Evolutionary conservation across 106 monocot genomes (phyloP).

Genomic region (Agapanthus africanus): DNA sequence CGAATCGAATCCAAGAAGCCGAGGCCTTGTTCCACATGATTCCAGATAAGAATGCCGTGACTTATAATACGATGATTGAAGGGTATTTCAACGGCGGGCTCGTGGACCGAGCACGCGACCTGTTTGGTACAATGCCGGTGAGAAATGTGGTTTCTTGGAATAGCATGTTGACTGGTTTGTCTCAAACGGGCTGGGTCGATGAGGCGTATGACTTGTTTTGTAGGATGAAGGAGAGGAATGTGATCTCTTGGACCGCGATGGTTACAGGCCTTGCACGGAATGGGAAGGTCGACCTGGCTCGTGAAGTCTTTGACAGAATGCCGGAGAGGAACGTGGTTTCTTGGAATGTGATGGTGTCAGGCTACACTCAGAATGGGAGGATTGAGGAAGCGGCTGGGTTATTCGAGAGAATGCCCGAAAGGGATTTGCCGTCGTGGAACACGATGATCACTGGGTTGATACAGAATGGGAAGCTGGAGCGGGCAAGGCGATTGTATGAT

Average conservation of each 20-base stretch:
- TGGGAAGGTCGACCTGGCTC: conserved; percentile 34
- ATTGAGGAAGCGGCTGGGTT: conserved; percentile 32
- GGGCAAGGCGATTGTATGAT: conserved; percentile 31
- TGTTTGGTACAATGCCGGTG: conserved; percentile 38
- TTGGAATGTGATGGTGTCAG: conserved; percentile 63
- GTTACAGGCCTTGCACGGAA: conserved; percentile 29
- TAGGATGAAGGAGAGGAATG: conserved; percentile 32
- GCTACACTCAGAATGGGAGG: conserved; percentile 43
- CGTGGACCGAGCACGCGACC: conserved; percentile 16
- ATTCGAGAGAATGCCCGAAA: conserved; percentile 44
- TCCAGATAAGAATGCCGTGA: conserved; percentile 52
- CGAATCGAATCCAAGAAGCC: conserved; percentile 28
- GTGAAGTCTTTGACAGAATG: conserved; percentile 42
- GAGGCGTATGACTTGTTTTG: conserved; percentile 29
- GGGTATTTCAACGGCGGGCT: conserved; percentile 23
- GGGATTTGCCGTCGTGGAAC: conserved; percentile 64
- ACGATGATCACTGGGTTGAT: conserved; percentile 56
- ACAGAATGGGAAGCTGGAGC: conserved; percentile 30
- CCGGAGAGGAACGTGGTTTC: conserved; percentile 43
- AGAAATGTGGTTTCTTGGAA: conserved; percentile 54
- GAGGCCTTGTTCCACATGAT: conserved; percentile 34
- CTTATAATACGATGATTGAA: conserved; percentile 51
- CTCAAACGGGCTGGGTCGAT: conserved; percentile 18
- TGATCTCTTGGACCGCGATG: conserved; percentile 62
- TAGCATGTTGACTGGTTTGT: conserved; percentile 35